A percentile compares a stretch with the other conserved stretches of the same genome.
These are phyloP conservation scores for Stagonosporopsis cucurbitacearum DNA, from an alignment of 2,329 filamentous ascomycete species.

Conservation along the genomic window DNA sequence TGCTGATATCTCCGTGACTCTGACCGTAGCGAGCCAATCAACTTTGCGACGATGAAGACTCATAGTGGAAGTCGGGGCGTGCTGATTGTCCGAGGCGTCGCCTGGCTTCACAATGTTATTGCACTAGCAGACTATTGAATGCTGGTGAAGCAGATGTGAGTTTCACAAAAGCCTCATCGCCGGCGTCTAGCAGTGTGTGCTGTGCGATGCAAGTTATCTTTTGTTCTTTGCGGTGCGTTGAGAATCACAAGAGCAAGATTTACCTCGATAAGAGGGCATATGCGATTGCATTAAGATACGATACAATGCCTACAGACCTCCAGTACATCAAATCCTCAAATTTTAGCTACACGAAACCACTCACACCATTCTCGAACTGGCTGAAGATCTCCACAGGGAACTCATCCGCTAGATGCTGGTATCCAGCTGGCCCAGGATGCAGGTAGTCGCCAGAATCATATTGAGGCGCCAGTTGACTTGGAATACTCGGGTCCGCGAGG, in stretches of 20 bases:
- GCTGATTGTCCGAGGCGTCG: too few relatives aligned
- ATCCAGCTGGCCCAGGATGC: slow-evolving; percentile 67
- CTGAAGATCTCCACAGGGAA: slow-evolving; percentile 65
- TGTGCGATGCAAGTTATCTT: not conserved
- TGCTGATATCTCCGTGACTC: not conserved
- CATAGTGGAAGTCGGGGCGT: too few relatives aligned
- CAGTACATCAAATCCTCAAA: not conserved
- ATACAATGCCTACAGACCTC: not conserved
- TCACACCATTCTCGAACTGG: slow-evolving; percentile 30
- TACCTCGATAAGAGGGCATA: not conserved
- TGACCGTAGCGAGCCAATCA: not conserved
- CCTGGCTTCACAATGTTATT: not conserved
- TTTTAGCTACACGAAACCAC: slow-evolving; percentile 23
- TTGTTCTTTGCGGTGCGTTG: too few relatives aligned
- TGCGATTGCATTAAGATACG: not conserved
- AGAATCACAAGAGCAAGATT: too few relatives aligned
- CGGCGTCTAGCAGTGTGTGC: not conserved
- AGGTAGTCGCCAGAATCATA: slow-evolving; percentile 70
- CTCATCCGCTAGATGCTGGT: slow-evolving; percentile 63
- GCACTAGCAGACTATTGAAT: not conserved
- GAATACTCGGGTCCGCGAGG: slow-evolving; percentile 59
- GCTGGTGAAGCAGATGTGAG: not conserved
- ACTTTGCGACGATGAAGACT: not conserved
- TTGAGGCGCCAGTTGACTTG: slow-evolving; percentile 55
- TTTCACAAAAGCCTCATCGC: not conserved